Conservation (phyloP, 176 grass and related monocot genomes). For the Melocanna baccifera region DNA sequence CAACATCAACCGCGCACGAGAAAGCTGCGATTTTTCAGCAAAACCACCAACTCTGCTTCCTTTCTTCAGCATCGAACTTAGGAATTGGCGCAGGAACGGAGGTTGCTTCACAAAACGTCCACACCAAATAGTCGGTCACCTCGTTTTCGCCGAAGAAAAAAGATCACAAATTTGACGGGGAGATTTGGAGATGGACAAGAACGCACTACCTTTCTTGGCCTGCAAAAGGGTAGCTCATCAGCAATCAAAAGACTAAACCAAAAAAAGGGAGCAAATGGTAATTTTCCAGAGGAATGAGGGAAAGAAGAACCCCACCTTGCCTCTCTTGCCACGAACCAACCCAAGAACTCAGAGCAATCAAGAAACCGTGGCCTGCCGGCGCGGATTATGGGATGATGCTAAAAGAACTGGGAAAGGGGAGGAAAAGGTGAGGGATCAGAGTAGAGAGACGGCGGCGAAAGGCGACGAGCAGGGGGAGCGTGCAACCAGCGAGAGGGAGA, state of each 20-base stretch:
- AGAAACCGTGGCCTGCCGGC: neutral
- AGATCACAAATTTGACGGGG: neutral
- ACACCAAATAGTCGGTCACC: conserved; percentile 2
- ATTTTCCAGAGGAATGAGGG: neutral
- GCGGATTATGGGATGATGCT: conserved; percentile 13
- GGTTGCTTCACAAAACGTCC: conserved; percentile 4
- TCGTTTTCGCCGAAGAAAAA: neutral
- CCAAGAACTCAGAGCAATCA: neutral
- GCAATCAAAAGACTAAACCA: neutral
- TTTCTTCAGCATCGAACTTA: neutral
- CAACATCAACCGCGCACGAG: neutral
- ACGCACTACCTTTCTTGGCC: conserved; percentile 31
- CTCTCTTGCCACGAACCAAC: conserved; percentile 19
- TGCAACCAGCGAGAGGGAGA: neutral
- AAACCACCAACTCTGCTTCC: neutral
- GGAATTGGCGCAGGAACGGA: neutral
- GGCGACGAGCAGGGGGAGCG: conserved; percentile 17
- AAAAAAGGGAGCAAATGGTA: neutral
- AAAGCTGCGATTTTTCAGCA: neutral
- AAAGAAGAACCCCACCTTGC: conserved; percentile 21
- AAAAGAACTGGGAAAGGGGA: conserved; percentile 8
- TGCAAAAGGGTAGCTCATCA: conserved; percentile 26
- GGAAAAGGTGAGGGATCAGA: conserved; percentile 14
- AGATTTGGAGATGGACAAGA: conserved; percentile 2
- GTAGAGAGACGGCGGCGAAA: conserved; percentile 43